Percentiles rank a stretch among this genome's conserved stretches.
phyloP scores from a whole-genome alignment of 2,329 filamentous ascomycete genomes.

The Lecanicillium sp. region DNA sequence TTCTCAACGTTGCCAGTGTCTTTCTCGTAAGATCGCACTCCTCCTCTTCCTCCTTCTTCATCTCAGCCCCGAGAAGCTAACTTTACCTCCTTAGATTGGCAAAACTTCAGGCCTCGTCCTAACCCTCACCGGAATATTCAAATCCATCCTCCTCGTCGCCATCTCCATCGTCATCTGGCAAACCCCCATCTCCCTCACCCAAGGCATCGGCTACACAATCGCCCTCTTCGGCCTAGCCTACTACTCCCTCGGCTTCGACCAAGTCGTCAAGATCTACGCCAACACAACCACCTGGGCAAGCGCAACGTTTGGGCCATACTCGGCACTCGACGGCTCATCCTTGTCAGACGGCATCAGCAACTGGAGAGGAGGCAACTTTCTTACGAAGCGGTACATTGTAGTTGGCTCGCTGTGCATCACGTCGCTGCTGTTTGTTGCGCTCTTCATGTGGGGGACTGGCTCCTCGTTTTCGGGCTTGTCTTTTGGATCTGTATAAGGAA shows the following conservation, averaged over 20 bases:
- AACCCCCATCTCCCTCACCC: slow-evolving; percentile 60
- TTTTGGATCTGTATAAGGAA: slow-evolving; percentile 3
- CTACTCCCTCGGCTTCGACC: slow-evolving; percentile 37
- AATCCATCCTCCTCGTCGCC: slow-evolving; percentile 75
- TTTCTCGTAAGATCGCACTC: slow-evolving; percentile 56
- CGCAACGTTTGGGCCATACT: slow-evolving; percentile 13
- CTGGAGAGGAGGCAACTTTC: slow-evolving; percentile 10
- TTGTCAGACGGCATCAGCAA: slow-evolving; percentile 8
- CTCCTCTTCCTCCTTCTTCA: not conserved
- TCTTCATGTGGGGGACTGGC: slow-evolving; percentile 6
- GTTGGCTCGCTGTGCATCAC: slow-evolving; percentile 17
- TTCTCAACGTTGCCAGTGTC: slow-evolving; percentile 78
- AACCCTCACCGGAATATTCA: slow-evolving; percentile 78
- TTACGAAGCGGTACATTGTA: slow-evolving; percentile 12
- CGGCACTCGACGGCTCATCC: slow-evolving; percentile 7
- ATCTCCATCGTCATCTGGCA: slow-evolving; percentile 72
- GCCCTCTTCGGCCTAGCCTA: slow-evolving; percentile 46
- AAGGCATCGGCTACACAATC: slow-evolving; percentile 70
- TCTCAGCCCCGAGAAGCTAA: slow-evolving; percentile 11
- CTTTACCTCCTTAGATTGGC: slow-evolving; percentile 53
- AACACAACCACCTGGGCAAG: slow-evolving; percentile 16
- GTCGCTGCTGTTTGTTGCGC: slow-evolving; percentile 17
- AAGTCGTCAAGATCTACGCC: slow-evolving; percentile 17
- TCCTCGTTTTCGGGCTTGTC: not conserved
- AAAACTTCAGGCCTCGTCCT: slow-evolving; percentile 82